A percentile compares a stretch with the other conserved stretches of the same genome.
These are phyloP conservation scores for Russula dissimulans DNA, from an alignment of 768 basidiomycete species.

Conservation along the genomic window DNA sequence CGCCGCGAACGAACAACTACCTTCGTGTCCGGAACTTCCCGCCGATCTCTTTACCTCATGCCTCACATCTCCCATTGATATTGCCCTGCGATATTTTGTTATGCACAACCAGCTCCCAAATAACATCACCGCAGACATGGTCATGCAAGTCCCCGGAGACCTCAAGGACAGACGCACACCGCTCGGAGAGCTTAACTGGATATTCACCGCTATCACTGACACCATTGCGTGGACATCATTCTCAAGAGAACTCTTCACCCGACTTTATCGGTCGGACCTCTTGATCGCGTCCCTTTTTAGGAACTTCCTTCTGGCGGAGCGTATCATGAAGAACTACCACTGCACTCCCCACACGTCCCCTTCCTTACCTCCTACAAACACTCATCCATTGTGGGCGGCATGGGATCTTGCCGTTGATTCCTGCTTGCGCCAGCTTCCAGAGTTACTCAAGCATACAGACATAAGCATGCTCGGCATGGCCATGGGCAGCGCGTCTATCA, in stretches of 20 bases:
- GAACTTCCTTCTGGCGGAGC: slow-evolving; percentile 93
- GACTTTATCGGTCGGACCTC: slow-evolving; percentile 90
- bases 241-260: slow-evolving; percentile 85
- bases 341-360: slow-evolving; percentile 95
- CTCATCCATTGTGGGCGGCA: slow-evolving; percentile 90
- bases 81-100: slow-evolving; percentile 87
- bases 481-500: slow-evolving; percentile 19
- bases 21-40: slow-evolving; percentile 92
- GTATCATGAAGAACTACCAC: slow-evolving; percentile 96
- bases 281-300: slow-evolving; percentile 94
- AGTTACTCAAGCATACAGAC: slow-evolving; percentile 43
- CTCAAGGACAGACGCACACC: slow-evolving; percentile 95
- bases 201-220: slow-evolving; percentile 97
- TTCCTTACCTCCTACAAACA: slow-evolving; percentile 89
- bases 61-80: slow-evolving; percentile 96
- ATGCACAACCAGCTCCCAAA: slow-evolving; percentile 83
- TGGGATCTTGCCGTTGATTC: slow-evolving; percentile 98
- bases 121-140: slow-evolving; percentile 78
- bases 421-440: slow-evolving; percentile 87
- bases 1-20: slow-evolving; percentile 80
- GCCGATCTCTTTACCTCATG: slow-evolving; percentile 98
- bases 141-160: slow-evolving; percentile 92
- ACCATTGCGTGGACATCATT: slow-evolving; percentile 99
- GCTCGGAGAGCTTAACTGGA: slow-evolving; percentile 98
- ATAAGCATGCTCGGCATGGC: slow-evolving; percentile 19